Conservation (phyloP, 306 rosid species). For the Begonia loranthoides region DNA sequence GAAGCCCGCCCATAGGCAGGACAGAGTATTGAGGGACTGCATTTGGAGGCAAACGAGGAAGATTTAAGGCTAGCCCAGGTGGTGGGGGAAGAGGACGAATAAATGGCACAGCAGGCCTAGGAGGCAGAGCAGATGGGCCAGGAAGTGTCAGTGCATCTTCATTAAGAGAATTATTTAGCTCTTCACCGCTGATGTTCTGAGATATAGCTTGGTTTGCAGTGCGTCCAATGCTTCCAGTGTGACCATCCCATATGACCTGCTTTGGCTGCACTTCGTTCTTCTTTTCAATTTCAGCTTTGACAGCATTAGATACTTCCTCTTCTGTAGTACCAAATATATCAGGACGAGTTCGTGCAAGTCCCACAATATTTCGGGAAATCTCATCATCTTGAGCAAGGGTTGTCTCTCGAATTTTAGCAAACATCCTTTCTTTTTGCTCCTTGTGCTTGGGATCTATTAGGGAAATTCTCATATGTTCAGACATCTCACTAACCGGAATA, state of each 20-base stretch:
- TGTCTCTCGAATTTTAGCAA: constrained; percentile 95
- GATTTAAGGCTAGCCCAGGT: constrained; percentile 78
- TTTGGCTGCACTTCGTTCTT: constrained; percentile 92
- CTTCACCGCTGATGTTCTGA: constrained; percentile 57
- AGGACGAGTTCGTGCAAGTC: constrained; percentile 91
- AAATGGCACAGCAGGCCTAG: constrained; percentile 68
- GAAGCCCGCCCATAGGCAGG: constrained; percentile 38
- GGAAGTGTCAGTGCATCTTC: constrained; percentile 50
- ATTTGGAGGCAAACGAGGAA: constrained; percentile 57
- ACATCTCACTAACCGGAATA: constrained; percentile 81
- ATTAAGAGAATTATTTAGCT: constrained; percentile 39
- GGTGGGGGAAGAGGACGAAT: constrained; percentile 93
- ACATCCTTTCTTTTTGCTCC: constrained; percentile 95
- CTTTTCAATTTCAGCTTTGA: constrained; percentile 95
- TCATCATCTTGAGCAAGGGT: constrained; percentile 95
- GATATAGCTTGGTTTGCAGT: constrained; percentile 94
- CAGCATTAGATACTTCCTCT: constrained; percentile 96
- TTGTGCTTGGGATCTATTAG: constrained; percentile 96
- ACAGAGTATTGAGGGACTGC: constrained; percentile 41
- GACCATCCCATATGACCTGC: constrained; percentile 99
- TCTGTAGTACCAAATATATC: constrained; percentile 96
- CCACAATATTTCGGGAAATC: constrained; percentile 74
- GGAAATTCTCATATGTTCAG: constrained; percentile 93
- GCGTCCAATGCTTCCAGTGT: constrained; percentile 91
- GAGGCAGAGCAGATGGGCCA: constrained; percentile 93